phyloP scores from a whole-genome alignment of 371 early-diverging fungal species.

The Rhizopus sp. region DNA sequence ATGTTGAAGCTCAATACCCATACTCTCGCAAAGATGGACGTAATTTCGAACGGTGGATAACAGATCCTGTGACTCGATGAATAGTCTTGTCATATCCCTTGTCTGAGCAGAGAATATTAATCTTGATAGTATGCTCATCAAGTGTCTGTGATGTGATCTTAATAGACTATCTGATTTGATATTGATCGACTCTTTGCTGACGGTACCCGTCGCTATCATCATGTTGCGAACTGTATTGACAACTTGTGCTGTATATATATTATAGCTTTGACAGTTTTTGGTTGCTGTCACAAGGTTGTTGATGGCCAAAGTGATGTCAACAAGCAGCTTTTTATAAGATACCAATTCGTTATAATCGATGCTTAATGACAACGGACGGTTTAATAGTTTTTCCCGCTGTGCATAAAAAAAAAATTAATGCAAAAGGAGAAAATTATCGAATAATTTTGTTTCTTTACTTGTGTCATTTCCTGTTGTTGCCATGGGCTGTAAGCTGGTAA shows the following conservation, averaged over 20 bases:
- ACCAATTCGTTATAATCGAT: slow-evolving; percentile 11
- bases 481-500: too few species aligned
- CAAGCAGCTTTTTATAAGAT: slow-evolving; percentile 64
- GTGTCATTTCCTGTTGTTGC: too few species aligned
- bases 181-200: slow-evolving; percentile 65
- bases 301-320: slow-evolving; percentile 65
- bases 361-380: neutral
- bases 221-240: slow-evolving; percentile 83
- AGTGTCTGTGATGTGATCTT: slow-evolving; percentile 74
- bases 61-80: slow-evolving; percentile 57
- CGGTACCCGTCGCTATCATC: slow-evolving; percentile 79
- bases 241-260: slow-evolving; percentile 33
- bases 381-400: too few species aligned
- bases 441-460: too few species aligned
- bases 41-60: slow-evolving; percentile 78
- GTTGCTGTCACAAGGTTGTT: slow-evolving; percentile 65
- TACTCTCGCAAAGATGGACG: slow-evolving; percentile 72
- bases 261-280: slow-evolving; percentile 39
- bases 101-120: slow-evolving; percentile 80
- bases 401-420: neutral
- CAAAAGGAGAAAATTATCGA: too few species aligned
- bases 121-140: slow-evolving; percentile 81
- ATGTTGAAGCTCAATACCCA: slow-evolving; percentile 58
- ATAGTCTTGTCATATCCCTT: slow-evolving; percentile 31
- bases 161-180: slow-evolving; percentile 67